Conservation (phyloP, 176 grass and related monocot species). For the Aegilops bicornis region DNA sequence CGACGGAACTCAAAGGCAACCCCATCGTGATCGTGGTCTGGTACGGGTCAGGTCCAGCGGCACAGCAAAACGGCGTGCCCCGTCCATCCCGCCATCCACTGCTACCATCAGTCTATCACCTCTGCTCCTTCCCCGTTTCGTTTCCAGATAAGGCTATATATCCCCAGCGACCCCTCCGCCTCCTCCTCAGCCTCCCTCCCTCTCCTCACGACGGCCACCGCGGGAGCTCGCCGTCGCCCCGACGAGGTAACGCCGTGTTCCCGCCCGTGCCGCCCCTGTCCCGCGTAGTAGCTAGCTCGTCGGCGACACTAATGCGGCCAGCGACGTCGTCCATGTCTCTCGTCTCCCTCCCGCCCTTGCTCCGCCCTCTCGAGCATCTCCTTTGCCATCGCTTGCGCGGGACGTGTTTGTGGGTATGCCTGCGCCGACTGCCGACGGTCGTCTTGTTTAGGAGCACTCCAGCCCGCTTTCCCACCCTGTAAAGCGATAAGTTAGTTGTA, state of each 20-base stretch:
- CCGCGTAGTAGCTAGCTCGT: neutral
- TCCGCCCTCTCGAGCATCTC: neutral
- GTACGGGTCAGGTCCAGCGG: neutral
- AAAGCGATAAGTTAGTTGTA: neutral
- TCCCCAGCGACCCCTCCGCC: neutral
- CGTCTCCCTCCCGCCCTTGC: neutral
- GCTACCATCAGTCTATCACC: neutral
- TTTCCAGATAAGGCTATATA: constrained; percentile 38
- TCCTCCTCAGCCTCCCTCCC: neutral
- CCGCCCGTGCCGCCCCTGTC: neutral
- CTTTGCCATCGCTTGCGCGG: neutral
- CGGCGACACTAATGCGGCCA: neutral
- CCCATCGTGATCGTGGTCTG: too few relatives aligned
- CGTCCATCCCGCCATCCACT: neutral
- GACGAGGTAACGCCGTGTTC: constrained; percentile 8
- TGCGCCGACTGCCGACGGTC: neutral
- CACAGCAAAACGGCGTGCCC: neutral
- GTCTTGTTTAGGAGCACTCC: neutral
- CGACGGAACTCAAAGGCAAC: too few relatives aligned
- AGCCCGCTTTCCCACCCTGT: neutral
- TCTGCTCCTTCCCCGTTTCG: neutral
- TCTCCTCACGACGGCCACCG: neutral
- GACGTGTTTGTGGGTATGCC: constrained; percentile 30
- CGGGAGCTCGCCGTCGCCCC: constrained; percentile 6
- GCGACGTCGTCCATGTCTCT: neutral